Base-by-base conservation (phyloP, 208 protist genomes). In the Phytomonas francai region DNA sequence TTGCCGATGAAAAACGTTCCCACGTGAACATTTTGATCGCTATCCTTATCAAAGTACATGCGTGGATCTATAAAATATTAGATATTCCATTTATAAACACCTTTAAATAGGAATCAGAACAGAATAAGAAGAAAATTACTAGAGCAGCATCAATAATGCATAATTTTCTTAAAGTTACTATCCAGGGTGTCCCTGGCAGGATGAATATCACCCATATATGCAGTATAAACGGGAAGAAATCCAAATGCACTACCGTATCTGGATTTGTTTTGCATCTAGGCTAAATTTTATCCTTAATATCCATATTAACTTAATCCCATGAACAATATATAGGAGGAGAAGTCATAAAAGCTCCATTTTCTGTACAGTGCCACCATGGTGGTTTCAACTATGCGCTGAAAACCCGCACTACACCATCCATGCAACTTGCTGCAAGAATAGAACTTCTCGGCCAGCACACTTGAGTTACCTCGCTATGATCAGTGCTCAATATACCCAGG, bases 1-100 rank as follows among this genome's bases (percentile, higher is more conserved):
- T 69, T 63, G 39, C 88, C 85, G 9, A 89, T 33, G 66, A 88
- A 91, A 68, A 72, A 79, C 0, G 70, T 64, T 30, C 74, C 74
- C 28, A 32, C 45, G 25, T 54, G 16, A 54, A 25, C 45, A 54
- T 54, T 7, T 54, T 54, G 45, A 54, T 25, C 45, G 11, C 7
- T 54, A 54, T 19, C 19, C 25, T 54, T 22, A 6, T 54, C 45
- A 54, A 5, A 54, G 16, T 19, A 25, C 45, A 54, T 54, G 45
- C 7, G 22, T 25, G 22, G 45, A 25, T 25, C 45, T 54, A 25
- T 25, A 5, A 54, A 54, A 54, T 54, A 54, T 54, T 54, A 1
- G 6, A 54, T 6, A 54, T 22, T 25, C 19, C 45, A 54, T 54
- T 54, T 54, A 54, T 7, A 54, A 54, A 54, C 45, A 54, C 45